Evolutionary conservation across 352 stramenopile species (phyloP), one percentile per base, ranked within the genome.

Genomic region (Globisporangium spinosum): DNA sequence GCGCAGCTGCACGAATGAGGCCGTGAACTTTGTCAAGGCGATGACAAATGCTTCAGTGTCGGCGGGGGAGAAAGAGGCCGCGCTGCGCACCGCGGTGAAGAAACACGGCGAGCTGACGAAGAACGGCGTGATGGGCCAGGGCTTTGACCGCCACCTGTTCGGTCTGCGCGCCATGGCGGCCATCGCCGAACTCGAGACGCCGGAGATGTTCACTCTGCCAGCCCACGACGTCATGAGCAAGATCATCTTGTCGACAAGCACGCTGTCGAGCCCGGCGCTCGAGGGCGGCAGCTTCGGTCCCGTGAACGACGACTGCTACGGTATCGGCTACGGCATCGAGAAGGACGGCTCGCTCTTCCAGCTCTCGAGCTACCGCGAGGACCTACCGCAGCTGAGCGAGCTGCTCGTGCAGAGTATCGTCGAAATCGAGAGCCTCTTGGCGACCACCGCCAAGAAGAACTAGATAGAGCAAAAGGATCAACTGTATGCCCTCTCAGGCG

Each of bases 231-330:
- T 87, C 64, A 90, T 97, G 83, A 89, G 78, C 77, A 85, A 92
- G 63, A 97, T 97, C 65, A 95, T 96, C 56, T 55, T 97, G 61
- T 97, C 89, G n/a, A 97, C 91, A 58, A 97, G 87, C 64, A 97
- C 89, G 53, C 70, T 97, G 45, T 91, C 83, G 45, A 96, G 85
- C 56, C 85, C 83, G 8, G 86, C 88, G 38, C 75, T 97, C 15
- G 86, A 94, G 69, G 88, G 88, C 49, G 90, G 90, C 38, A 96
- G 90, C 73, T 97, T 97, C 66, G 91, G 89, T 17, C 90, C 90
- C 58, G 91, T 97, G 20, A 93, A 93, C 67, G 77, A 91, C 17
- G 86, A 96, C 51, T 96, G 89, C 74, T 97, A 97, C 74, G 88
- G 83, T 57, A 94, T 97, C 43, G 91, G 90, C 34, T 97, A 97